Conservation (phyloP, 495 filamentous ascomycete genomes). For the Saxophila tyrrhenica region DNA sequence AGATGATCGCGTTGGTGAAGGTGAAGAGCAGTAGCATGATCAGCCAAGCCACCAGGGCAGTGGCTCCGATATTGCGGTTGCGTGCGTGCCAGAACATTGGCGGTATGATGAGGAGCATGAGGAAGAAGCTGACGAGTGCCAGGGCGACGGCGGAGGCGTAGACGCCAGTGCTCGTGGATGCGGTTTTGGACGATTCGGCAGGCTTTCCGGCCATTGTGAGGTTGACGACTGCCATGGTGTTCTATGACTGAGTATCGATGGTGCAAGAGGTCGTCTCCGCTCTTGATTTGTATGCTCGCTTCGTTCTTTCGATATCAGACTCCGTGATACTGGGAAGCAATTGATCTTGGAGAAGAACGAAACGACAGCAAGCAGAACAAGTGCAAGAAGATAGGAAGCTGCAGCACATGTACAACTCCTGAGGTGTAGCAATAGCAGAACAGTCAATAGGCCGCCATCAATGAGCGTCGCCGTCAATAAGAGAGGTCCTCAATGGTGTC, state of each 20-base stretch:
- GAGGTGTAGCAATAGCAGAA: slow-evolving; percentile 11
- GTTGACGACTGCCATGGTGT: not conserved
- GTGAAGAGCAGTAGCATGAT: slow-evolving; percentile 54
- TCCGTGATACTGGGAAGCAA: not conserved
- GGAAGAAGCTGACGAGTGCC: slow-evolving; percentile 42
- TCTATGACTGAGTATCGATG: not conserved
- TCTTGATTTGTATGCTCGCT: no score
- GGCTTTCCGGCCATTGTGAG: not conserved
- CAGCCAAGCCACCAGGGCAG: slow-evolving; percentile 53
- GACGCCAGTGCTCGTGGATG: not conserved
- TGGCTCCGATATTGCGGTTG: slow-evolving; percentile 51
- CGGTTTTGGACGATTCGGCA: not conserved
- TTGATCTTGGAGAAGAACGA: slow-evolving; percentile 1
- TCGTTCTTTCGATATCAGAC: not conserved
- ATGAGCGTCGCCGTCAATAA: slow-evolving; percentile 11
- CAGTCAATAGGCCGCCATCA: slow-evolving; percentile 1
- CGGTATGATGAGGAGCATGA: slow-evolving; percentile 45
- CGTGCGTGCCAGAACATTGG: slow-evolving; percentile 45
- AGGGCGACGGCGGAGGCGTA: slow-evolving; percentile 23
- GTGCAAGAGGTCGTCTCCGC: not conserved
- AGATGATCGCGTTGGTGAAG: slow-evolving; percentile 69
- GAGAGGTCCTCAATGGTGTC: slow-evolving; percentile 6
- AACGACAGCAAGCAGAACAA: not conserved
- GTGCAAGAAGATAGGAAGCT: not conserved
- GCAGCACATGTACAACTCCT: not conserved